Percentiles rank a stretch among this genome's conserved stretches.
phyloP scores from a whole-genome alignment of 2,329 filamentous ascomycete genomes.

The Epichloe sylvatica region DNA sequence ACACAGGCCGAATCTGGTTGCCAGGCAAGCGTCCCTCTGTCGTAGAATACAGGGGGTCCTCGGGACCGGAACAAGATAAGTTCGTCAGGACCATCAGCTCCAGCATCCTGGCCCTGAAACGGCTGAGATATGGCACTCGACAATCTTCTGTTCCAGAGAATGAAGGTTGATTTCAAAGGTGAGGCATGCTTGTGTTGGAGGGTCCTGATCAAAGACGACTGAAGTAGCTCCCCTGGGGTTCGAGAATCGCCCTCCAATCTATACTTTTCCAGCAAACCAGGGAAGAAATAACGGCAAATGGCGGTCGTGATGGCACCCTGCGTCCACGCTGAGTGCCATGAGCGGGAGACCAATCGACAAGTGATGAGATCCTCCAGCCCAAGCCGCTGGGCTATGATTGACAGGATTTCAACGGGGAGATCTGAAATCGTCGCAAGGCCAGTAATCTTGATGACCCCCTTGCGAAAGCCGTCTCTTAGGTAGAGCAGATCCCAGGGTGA shows the following conservation, averaged over 20 bases:
- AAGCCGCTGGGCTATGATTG: constrained; percentile 11
- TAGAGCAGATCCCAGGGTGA: constrained; percentile 17
- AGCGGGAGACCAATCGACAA: constrained; percentile 14
- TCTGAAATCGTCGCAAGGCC: constrained; percentile 14
- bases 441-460: constrained; percentile 8
- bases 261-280: constrained; percentile 13
- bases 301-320: constrained; percentile 9
- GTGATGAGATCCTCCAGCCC: constrained; percentile 12
- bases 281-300: constrained; percentile 15
- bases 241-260: background rate
- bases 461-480: constrained; percentile 11
- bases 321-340: constrained; percentile 15
- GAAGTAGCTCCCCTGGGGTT: background rate
- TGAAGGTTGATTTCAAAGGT: constrained; percentile 8
- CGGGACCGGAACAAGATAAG: constrained; percentile 1
- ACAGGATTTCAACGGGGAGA: constrained; percentile 17
- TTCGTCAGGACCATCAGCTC: background rate
- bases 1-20: constrained; percentile 9
- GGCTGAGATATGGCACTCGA: background rate
- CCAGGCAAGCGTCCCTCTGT: constrained; percentile 15
- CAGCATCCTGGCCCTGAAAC: background rate
- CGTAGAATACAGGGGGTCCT: constrained; percentile 10
- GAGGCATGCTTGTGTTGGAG: constrained; percentile 8
- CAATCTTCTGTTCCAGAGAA: constrained; percentile 2
- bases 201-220: background rate